A percentile compares a stretch with the other conserved stretches of the same genome.
phyloP scores from a whole-genome alignment of 2,329 filamentous ascomycete species.

The Tolypocladium tundrense region DNA sequence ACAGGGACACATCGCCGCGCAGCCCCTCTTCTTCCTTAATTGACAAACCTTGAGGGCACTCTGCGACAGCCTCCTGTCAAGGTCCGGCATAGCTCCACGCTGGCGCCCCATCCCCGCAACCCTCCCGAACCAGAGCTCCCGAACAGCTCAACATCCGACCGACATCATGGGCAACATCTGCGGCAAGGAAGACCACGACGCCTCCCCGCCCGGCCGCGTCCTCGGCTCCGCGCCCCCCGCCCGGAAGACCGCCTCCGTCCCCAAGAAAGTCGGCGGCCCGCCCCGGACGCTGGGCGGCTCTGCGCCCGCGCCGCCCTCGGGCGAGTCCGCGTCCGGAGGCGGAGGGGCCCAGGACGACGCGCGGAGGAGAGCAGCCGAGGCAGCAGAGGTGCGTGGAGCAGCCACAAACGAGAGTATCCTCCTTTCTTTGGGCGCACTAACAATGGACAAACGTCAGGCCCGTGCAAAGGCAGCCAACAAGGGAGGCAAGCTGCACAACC shows the following conservation, averaged over 20 bases:
- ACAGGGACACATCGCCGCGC: background rate
- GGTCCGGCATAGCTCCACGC: background rate
- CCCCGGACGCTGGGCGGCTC: conserved; percentile 55
- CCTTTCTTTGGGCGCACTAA: background rate
- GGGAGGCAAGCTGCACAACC: conserved; percentile 56
- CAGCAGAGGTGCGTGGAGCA: conserved; percentile 62
- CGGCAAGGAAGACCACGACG: conserved; percentile 62
- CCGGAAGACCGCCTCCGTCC: conserved; percentile 39
- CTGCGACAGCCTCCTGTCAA: background rate
- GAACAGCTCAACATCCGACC: background rate
- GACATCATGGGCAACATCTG: conserved; percentile 73
- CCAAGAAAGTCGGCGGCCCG: conserved; percentile 42
- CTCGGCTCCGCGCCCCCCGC: conserved; percentile 46
- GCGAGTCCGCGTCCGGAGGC: conserved; percentile 10
- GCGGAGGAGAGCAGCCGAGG: conserved; percentile 62
- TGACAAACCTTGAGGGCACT: background rate
- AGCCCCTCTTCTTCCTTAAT: background rate
- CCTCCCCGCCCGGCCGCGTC: conserved; percentile 59
- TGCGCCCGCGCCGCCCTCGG: conserved; percentile 6
- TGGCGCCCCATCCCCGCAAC: background rate
- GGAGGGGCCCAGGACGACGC: conserved; percentile 43
- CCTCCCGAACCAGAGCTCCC: background rate
- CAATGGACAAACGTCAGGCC: conserved; percentile 36
- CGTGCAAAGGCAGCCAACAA: conserved; percentile 50
- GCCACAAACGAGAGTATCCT: background rate